Evolutionary conservation across 148 eudicot species (phyloP).

Genomic region (Cornus suecica): DNA sequence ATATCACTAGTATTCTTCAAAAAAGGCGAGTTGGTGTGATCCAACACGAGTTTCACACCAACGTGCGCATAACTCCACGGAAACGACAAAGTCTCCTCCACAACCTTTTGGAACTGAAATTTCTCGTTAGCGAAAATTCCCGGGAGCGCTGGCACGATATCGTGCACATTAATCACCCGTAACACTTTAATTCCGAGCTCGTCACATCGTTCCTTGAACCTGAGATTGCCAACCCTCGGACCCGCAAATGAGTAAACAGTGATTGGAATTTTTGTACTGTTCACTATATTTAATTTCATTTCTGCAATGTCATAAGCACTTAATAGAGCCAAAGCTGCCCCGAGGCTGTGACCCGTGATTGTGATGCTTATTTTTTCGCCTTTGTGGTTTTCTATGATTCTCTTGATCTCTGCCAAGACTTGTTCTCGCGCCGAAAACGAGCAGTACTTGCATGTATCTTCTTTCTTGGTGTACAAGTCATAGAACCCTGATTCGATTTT

Average conservation of each 20-base stretch:
- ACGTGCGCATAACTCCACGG: conserved; percentile 59
- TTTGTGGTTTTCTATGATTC: conserved; percentile 45
- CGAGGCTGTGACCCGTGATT: conserved; percentile 85
- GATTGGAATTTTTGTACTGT: conserved; percentile 33
- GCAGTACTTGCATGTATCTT: conserved; percentile 52
- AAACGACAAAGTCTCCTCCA: conserved; percentile 23
- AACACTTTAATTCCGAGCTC: conserved; percentile 42
- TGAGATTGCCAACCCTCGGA: conserved; percentile 79
- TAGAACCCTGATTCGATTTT: conserved; percentile 83
- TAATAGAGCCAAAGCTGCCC: conserved; percentile 67
- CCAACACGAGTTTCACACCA: conserved; percentile 43
- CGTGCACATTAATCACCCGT: conserved; percentile 46
- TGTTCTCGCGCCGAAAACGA: conserved; percentile 79
- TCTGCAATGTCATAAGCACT: conserved; percentile 87
- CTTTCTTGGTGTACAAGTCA: conserved; percentile 70
- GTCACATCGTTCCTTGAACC: conserved; percentile 47
- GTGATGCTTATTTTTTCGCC: conserved; percentile 74
- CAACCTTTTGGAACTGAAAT: conserved; percentile 36
- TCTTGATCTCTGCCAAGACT: conserved; percentile 59
- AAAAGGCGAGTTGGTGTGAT: conserved; percentile 38
- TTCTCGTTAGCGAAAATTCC: conserved; percentile 51
- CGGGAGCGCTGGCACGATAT: conserved; percentile 45
- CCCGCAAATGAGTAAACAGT: conserved; percentile 74
- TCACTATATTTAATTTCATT: conserved; percentile 44
- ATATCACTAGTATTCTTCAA: conserved; percentile 31